These are phyloP conservation scores for Phytophthora agathidicida DNA, from an alignment of 352 stramenopile species.

Conservation along the genomic window DNA sequence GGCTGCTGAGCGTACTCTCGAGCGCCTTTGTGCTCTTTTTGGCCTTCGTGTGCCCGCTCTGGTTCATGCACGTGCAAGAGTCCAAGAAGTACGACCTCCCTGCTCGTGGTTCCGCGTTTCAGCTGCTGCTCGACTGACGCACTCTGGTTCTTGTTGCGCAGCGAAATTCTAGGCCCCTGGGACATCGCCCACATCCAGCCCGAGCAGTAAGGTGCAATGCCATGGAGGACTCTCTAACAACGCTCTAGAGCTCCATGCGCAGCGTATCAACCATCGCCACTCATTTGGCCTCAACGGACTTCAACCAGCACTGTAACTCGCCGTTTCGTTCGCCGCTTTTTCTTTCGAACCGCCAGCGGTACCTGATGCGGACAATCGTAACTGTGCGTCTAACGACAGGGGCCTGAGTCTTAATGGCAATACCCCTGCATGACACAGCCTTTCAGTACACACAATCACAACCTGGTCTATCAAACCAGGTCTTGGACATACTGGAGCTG, in stretches of 20 bases:
- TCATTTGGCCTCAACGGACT: constrained; percentile 17
- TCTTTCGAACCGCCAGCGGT: constrained; percentile 34
- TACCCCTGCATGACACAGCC: no score
- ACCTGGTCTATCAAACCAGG: no score
- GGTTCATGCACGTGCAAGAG: constrained; percentile 91
- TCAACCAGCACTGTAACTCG: constrained; percentile 25
- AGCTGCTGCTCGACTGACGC: constrained; percentile 22
- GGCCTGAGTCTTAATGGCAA: no score
- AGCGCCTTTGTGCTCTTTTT: constrained; percentile 81
- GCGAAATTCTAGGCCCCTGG: constrained; percentile 91
- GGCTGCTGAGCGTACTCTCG: constrained; percentile 63
- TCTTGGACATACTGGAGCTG: no score
- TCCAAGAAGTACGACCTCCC: constrained; percentile 88
- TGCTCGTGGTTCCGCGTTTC: constrained; percentile 24
- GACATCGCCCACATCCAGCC: constrained; percentile 89
- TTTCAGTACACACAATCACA: no score
- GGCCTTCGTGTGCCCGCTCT: constrained; percentile 86
- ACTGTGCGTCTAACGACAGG: constrained; percentile 7
- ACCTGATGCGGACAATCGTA: constrained; percentile 12
- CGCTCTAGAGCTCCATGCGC: background rate
- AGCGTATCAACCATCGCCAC: constrained; percentile 4
- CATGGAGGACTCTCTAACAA: background rate
- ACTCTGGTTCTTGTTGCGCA: constrained; percentile 37
- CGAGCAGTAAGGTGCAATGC: constrained; percentile 41
- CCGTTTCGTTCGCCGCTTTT: constrained; percentile 41